Evolutionary conservation across 306 rosid genomes (phyloP).

Genomic region (Lathyrus oleraceus): DNA sequence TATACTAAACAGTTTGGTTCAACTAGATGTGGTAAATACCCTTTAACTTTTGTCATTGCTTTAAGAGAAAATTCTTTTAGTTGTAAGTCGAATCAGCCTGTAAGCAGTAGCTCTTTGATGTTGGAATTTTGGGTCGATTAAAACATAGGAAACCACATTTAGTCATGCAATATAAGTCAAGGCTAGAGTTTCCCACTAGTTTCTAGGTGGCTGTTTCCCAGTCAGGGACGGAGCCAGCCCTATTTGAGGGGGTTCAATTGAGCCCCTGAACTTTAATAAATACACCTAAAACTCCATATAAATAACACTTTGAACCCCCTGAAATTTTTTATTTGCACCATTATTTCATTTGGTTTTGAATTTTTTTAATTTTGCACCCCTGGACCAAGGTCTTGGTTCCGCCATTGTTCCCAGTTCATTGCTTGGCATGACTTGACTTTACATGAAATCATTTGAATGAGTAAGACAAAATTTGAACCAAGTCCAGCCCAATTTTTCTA

Average conservation of each 20-base stretch:
- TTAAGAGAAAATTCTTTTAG: too few species aligned
- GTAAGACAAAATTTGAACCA: neutral
- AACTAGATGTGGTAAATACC: conserved; percentile 77
- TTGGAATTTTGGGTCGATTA: conserved; percentile 15
- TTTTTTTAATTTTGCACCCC: too few species aligned
- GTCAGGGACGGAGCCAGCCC: too few species aligned
- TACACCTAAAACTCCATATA: too few species aligned
- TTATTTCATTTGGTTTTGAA: too few species aligned
- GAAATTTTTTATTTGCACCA: too few species aligned
- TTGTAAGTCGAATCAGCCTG: conserved; percentile 2
- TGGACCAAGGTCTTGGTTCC: too few species aligned
- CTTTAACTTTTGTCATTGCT: conserved; percentile 23
- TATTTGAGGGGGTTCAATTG: too few species aligned
- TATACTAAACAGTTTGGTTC: conserved; percentile 57
- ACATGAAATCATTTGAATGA: conserved; percentile 9
- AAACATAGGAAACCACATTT: conserved; percentile 5
- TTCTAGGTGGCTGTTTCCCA: neutral
- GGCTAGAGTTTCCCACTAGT: neutral
- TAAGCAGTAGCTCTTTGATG: conserved; percentile 5
- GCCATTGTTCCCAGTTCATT: neutral
- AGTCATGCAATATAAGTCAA: conserved; percentile 12
- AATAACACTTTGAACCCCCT: too few species aligned
- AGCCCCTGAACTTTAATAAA: too few species aligned
- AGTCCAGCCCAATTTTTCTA: neutral
- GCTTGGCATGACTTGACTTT: neutral